Evolutionary conservation across 108 stramenopile species (phyloP).

Genomic region (Skeletonema potamos): DNA sequence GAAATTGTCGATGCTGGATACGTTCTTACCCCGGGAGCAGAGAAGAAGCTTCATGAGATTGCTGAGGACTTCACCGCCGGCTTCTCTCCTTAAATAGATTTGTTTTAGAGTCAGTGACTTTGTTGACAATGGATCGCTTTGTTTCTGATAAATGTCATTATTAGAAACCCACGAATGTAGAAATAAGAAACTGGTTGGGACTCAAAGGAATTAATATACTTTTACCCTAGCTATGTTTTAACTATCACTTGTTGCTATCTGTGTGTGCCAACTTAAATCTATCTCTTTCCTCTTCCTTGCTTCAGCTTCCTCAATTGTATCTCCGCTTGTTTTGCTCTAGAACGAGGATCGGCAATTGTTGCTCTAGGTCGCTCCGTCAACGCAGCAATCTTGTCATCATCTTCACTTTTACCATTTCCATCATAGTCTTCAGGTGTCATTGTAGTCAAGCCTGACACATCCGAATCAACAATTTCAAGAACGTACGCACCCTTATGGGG

Average conservation of each 20-base stretch:
- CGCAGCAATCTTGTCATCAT: neutral
- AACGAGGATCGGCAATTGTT: slow-evolving; percentile 14
- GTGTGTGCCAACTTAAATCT: too few relatives aligned
- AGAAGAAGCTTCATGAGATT: slow-evolving; percentile 86
- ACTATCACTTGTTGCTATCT: too few relatives aligned
- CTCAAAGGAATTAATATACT: neutral
- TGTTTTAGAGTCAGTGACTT: neutral
- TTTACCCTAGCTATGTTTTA: neutral
- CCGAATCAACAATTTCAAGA: slow-evolving; percentile 31
- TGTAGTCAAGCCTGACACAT: neutral
- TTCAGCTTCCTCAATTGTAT: slow-evolving; percentile 28
- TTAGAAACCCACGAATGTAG: slow-evolving; percentile 12
- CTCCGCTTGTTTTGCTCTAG: slow-evolving; percentile 23
- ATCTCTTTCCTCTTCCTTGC: slow-evolving; percentile 10
- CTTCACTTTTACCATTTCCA: neutral
- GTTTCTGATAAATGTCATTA: slow-evolving; percentile 18
- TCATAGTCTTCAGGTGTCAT: neutral
- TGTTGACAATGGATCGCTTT: neutral
- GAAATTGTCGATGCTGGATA: slow-evolving; percentile 90
- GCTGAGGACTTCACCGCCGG: slow-evolving; percentile 96
- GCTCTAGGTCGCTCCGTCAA: neutral
- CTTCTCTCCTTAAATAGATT: slow-evolving; percentile 62
- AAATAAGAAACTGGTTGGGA: neutral
- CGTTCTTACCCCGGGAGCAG: slow-evolving; percentile 76
- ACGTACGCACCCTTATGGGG: slow-evolving; percentile 11